Percentiles rank a stretch among this genome's conserved stretches.
Conservation (phyloP, 2,329 filamentous ascomycete species). For the Trichoderma breve region DNA sequence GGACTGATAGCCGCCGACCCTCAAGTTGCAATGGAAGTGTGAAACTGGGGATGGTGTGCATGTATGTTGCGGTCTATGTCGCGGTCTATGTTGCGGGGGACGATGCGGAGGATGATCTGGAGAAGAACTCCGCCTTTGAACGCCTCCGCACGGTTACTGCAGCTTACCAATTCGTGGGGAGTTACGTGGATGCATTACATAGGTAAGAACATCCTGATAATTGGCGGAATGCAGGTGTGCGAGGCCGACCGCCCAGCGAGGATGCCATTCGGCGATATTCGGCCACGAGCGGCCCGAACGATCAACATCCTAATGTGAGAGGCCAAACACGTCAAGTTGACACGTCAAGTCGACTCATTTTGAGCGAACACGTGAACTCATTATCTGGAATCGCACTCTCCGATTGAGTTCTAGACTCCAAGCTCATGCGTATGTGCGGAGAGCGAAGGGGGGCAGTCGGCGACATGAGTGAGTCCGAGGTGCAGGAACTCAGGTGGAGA, state of each 20-base stretch:
- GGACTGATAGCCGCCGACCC: not conserved
- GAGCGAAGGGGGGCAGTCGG: not conserved
- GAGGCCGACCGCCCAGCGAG: not conserved
- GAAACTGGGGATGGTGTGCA: too few relatives aligned
- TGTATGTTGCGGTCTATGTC: not conserved
- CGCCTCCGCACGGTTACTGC: not conserved
- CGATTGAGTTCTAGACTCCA: too few relatives aligned
- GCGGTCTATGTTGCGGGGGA: too few relatives aligned
- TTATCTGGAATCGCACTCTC: too few relatives aligned
- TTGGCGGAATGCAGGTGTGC: not conserved
- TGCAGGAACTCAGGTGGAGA: not conserved
- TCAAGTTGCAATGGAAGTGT: too few relatives aligned
- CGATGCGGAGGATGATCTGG: not conserved
- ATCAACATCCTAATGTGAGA: not conserved
- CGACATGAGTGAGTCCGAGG: not conserved
- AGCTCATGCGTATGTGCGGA: too few relatives aligned
- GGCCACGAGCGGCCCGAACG: not conserved
- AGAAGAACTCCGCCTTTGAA: not conserved
- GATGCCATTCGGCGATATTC: not conserved
- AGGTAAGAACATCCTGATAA: not conserved
- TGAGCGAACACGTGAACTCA: too few relatives aligned
- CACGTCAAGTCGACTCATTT: too few relatives aligned
- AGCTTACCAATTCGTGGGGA: not conserved
- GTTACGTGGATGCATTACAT: not conserved
- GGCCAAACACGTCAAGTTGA: too few relatives aligned